These are phyloP conservation scores for Monosporascus ibericus DNA, from an alignment of 2,329 filamentous ascomycete species.

Conservation along the genomic window DNA sequence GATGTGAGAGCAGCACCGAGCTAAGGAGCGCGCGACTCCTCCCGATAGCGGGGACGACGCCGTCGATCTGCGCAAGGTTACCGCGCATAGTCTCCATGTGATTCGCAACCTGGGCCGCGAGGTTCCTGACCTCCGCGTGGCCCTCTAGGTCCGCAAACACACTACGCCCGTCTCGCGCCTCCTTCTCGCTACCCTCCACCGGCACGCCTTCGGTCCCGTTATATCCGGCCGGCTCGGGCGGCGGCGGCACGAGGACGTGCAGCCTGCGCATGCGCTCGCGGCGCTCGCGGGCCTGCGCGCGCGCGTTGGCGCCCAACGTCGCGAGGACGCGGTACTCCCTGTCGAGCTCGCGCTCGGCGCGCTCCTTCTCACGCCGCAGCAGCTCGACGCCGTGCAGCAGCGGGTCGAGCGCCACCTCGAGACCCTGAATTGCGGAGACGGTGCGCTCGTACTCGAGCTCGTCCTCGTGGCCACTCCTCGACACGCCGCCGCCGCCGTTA, in stretches of 20 bases:
- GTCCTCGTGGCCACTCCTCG: slow-evolving; percentile 36
- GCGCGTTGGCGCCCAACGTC: slow-evolving; percentile 49
- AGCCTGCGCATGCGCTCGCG: slow-evolving; percentile 42
- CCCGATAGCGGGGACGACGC: slow-evolving; percentile 42
- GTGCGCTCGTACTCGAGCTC: slow-evolving; percentile 63
- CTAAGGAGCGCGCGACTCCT: slow-evolving; percentile 44
- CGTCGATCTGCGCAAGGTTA: slow-evolving; percentile 49
- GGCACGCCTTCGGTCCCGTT: background rate
- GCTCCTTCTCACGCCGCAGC: slow-evolving; percentile 50
- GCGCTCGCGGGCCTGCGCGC: slow-evolving; percentile 45
- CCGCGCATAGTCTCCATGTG: slow-evolving; percentile 51
- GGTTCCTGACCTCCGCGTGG: slow-evolving; percentile 36
- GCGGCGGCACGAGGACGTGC: slow-evolving; percentile 43
- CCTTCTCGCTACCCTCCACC: slow-evolving; percentile 4
- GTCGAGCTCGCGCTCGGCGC: slow-evolving; percentile 50
- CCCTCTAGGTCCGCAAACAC: slow-evolving; percentile 26
- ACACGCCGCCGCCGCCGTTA: slow-evolving; percentile 25
- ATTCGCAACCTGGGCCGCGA: slow-evolving; percentile 43
- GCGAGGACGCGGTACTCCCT: slow-evolving; percentile 46
- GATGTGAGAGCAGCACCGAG: slow-evolving; percentile 38
- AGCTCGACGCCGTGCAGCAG: slow-evolving; percentile 57
- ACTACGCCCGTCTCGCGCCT: slow-evolving; percentile 5
- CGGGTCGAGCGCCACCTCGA: slow-evolving; percentile 56
- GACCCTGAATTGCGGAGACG: slow-evolving; percentile 48
- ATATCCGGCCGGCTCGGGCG: background rate